Percentiles rank a stretch among this genome's conserved stretches.
Conservation (phyloP, 352 stramenopile genomes). For the Phytophthora podocarpi region DNA sequence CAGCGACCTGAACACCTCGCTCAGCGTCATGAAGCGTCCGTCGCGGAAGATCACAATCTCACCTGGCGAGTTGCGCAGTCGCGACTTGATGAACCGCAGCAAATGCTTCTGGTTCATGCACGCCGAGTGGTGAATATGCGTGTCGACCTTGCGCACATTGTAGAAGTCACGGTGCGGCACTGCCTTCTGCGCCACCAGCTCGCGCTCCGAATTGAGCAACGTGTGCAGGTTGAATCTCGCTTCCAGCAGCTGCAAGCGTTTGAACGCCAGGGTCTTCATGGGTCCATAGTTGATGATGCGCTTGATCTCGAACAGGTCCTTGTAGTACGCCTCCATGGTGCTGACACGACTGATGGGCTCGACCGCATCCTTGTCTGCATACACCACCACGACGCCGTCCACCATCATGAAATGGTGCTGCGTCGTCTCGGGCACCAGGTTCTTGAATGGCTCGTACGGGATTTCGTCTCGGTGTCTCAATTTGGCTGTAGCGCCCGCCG, state of each 20-base stretch:
- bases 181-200: slow-evolving; percentile 95
- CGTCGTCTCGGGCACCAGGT: slow-evolving; percentile 48
- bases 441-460: slow-evolving; percentile 64
- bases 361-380: slow-evolving; percentile 28
- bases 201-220: slow-evolving; percentile 95
- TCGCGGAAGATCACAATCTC: slow-evolving; percentile 97
- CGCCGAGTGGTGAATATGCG: slow-evolving; percentile 97
- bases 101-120: slow-evolving; percentile 98
- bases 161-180: slow-evolving; percentile 99
- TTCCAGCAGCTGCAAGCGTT: slow-evolving; percentile 90
- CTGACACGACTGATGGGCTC: slow-evolving; percentile 49
- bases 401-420: slow-evolving; percentile 58
- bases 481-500: slow-evolving; percentile 28
- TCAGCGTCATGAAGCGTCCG: slow-evolving; percentile 96
- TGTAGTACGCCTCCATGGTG: slow-evolving; percentile 66
- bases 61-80: slow-evolving; percentile 76
- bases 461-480: slow-evolving; percentile 79
- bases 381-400: slow-evolving; percentile 67
- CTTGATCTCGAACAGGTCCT: slow-evolving; percentile 82
- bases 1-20: slow-evolving; percentile 93
- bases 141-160: slow-evolving; percentile 98
- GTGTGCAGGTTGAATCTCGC: slow-evolving; percentile 96
- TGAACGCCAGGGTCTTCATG: slow-evolving; percentile 88
- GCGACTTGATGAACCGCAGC: slow-evolving; percentile 91
- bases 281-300: slow-evolving; percentile 88